Evolutionary conservation across 2,329 filamentous ascomycete genomes (phyloP).

Genomic region (Mycogone perniciosa): DNA sequence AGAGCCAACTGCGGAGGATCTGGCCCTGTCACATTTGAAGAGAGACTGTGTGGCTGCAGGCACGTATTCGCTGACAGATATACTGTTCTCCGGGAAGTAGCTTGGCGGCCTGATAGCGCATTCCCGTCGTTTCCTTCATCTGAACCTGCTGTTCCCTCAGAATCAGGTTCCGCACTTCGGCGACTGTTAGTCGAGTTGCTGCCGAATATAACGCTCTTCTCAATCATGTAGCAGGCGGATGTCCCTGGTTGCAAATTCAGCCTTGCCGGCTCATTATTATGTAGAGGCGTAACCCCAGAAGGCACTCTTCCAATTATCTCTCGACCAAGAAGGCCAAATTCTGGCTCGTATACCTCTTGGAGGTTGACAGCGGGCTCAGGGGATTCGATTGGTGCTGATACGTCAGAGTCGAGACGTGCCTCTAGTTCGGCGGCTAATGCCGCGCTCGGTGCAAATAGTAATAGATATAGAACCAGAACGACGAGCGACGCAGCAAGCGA

Average conservation of each 20-base stretch:
- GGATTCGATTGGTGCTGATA: slow-evolving; percentile 4
- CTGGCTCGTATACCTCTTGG: slow-evolving; percentile 45
- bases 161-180: slow-evolving; percentile 10
- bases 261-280: slow-evolving; percentile 58
- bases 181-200: slow-evolving; percentile 15
- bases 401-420: slow-evolving; percentile 19
- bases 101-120: slow-evolving; percentile 17
- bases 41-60: slow-evolving; percentile 56
- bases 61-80: slow-evolving; percentile 88
- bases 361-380: slow-evolving; percentile 1
- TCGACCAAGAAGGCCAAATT: slow-evolving; percentile 55
- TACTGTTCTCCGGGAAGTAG: slow-evolving; percentile 40
- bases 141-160: slow-evolving; percentile 3
- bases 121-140: not conserved
- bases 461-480: slow-evolving; percentile 54
- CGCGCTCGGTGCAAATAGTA: slow-evolving; percentile 52
- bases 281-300: slow-evolving; percentile 41
- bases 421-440: slow-evolving; percentile 61
- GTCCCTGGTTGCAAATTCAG: slow-evolving; percentile 57
- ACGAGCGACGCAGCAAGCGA: slow-evolving; percentile 56
- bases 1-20: slow-evolving; percentile 66
- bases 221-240: slow-evolving; percentile 41
- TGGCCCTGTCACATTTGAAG: slow-evolving; percentile 4
- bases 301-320: slow-evolving; percentile 58
- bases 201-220: slow-evolving; percentile 23